Evolutionary conservation across 139 green algal species (phyloP), one percentile per base, ranked within the genome.

Genomic region (Chlamydomonas sp.): DNA sequence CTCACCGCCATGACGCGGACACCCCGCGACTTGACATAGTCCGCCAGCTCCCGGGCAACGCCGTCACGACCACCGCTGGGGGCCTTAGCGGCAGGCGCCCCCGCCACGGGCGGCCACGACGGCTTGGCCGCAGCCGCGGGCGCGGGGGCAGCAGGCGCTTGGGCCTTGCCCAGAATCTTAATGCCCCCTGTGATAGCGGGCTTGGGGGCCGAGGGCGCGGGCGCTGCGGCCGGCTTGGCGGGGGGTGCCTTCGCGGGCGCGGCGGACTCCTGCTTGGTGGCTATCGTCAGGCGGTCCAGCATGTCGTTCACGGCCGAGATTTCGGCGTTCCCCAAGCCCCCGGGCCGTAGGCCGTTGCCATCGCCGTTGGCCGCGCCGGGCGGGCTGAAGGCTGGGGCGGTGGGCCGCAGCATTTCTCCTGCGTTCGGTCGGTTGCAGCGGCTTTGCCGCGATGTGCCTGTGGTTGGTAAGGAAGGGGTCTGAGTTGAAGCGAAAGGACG

Each of bases 11-110:
- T 63, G 2, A 77, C 63, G 9, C 63, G 31, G 4, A 88, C 61
- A 57, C 84, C 84, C 1, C 75, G 74, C 0, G 74, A 60, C 63
- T 88, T 88, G 75, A 88, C 64, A 64, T 88, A 83, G 5, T 77
- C 84, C 20, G 8, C 84, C 68, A 88, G 49, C 49, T 77, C 84
- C 57, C 77, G 7, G 2, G 84, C 84, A 2, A 75, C 84, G 16
- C 78, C 79, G 5, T 88, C 75, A 20, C 63, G 63, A 17, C 84
- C 20, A 4, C 69, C 49, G 63, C 63, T 5, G 20, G 5, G 31
- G 2, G 3, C 12, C 4, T 5, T 2, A 2, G 10, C 1, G 16
- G 63, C 12, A 58, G 3, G 72, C 73, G 31, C 20, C 8, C 15
- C 4, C 66, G 9, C 58, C 83, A 62, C 72, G 74, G 49, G 9